These are phyloP conservation scores for Botrytis fabae DNA, from an alignment of 2,329 filamentous ascomycete species.

Conservation along the genomic window DNA sequence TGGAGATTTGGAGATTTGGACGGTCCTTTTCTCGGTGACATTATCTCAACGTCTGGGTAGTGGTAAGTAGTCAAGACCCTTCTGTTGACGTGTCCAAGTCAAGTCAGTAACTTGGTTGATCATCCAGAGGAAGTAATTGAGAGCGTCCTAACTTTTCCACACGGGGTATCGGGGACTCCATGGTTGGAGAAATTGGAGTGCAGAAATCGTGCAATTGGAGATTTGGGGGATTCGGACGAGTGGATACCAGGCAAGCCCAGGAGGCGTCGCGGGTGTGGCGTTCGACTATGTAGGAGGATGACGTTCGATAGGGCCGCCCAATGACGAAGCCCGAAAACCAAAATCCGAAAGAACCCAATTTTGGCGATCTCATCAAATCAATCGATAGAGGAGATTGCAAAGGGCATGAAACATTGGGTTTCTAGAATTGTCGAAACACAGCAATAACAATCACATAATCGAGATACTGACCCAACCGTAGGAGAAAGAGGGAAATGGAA, in stretches of 20 bases:
- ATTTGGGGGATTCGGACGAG: neutral
- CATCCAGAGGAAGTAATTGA: neutral
- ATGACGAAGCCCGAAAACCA: too few relatives aligned
- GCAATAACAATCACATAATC: neutral
- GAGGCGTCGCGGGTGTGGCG: constrained; percentile 5
- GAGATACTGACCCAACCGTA: neutral
- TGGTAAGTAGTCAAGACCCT: neutral
- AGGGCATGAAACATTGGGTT: neutral
- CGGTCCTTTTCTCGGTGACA: constrained; percentile 13
- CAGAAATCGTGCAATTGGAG: neutral
- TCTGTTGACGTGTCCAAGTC: constrained; percentile 1
- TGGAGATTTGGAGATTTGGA: neutral
- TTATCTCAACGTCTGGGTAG: neutral
- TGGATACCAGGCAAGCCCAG: neutral
- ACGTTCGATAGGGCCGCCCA: neutral
- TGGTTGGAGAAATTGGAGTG: constrained; percentile 12
- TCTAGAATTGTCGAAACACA: neutral
- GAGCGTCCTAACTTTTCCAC: too few relatives aligned
- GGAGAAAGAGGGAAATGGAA: too few relatives aligned
- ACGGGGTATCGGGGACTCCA: constrained; percentile 12
- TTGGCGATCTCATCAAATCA: neutral
- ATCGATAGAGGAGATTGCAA: neutral
- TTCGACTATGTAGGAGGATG: neutral
- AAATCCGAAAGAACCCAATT: too few relatives aligned
- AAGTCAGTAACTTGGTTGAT: neutral